Conservation (phyloP, 1,284 basidiomycete species). For the Ceratobasidium sp. region DNA sequence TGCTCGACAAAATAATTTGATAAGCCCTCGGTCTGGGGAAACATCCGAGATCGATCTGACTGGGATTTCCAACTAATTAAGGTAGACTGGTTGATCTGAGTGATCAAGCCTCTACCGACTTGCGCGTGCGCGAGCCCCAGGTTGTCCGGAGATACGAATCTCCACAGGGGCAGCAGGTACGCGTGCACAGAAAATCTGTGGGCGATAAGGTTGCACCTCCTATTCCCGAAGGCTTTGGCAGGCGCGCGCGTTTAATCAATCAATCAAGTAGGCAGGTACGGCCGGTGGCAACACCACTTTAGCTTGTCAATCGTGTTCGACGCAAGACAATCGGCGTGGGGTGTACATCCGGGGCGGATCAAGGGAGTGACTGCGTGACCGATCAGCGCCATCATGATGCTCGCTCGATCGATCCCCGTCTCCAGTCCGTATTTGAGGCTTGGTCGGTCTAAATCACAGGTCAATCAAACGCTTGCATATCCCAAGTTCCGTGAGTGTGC, state of each 20-base stretch:
- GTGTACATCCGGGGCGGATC: neutral
- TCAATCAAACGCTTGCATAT: too few relatives aligned
- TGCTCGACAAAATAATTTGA: neutral
- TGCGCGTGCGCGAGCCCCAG: too few relatives aligned
- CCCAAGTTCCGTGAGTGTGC: too few relatives aligned
- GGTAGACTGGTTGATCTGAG: too few relatives aligned
- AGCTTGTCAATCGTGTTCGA: constrained; percentile 6
- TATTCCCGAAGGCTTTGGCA: too few relatives aligned
- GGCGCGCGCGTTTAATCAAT: constrained; percentile 4
- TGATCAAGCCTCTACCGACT: too few relatives aligned
- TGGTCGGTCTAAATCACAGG: neutral
- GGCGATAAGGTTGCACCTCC: too few relatives aligned
- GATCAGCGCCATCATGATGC: neutral
- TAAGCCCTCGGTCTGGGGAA: too few relatives aligned
- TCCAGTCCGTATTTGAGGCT: neutral
- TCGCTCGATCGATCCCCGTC: constrained; percentile 3
- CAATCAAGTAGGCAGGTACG: neutral
- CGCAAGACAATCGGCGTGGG: too few relatives aligned
- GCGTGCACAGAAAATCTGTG: too few relatives aligned
- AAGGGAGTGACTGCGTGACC: neutral
- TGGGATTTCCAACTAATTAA: constrained; percentile 14
- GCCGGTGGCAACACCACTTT: neutral
- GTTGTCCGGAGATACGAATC: too few relatives aligned
- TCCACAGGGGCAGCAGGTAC: too few relatives aligned
- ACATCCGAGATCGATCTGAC: neutral